Percentiles rank a stretch among this genome's conserved stretches.
phyloP scores from a whole-genome alignment of 345 rosid genomes.

The Salix brachista region DNA sequence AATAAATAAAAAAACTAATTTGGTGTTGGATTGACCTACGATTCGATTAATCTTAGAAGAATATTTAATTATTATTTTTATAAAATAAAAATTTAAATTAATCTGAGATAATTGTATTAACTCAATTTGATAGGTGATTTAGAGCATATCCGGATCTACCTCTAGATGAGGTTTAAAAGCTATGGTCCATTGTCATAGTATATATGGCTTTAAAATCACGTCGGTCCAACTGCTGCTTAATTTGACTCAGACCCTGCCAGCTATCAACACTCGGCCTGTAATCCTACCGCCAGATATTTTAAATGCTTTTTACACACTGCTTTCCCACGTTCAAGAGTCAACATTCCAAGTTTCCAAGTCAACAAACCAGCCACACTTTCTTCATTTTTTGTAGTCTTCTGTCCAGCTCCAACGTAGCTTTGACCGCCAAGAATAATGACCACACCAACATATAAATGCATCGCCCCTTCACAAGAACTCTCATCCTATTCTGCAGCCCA shows the following conservation, averaged over 20 bases:
- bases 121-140: too few relatives aligned
- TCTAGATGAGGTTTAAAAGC: too few relatives aligned
- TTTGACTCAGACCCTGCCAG: not conserved
- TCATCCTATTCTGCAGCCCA: not conserved
- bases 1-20: too few relatives aligned
- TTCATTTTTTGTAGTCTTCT: not conserved
- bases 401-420: not conserved
- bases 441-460: not conserved
- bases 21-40: too few relatives aligned
- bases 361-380: not conserved
- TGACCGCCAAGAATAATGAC: not conserved
- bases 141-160: too few relatives aligned
- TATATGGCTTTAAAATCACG: not conserved
- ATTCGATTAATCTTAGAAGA: too few relatives aligned
- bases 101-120: too few relatives aligned
- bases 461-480: not conserved
- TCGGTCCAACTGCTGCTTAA: not conserved
- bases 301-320: not conserved
- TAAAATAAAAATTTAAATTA: too few relatives aligned
- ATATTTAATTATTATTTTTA: too few relatives aligned
- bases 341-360: not conserved
- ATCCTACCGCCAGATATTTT: not conserved
- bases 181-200: too few relatives aligned
- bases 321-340: constrained; percentile 22
- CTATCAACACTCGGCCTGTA: not conserved